These are phyloP conservation scores for Ogataea chonburiensis DNA, from an alignment of 805 yeast genomes.

Conservation along the genomic window DNA sequence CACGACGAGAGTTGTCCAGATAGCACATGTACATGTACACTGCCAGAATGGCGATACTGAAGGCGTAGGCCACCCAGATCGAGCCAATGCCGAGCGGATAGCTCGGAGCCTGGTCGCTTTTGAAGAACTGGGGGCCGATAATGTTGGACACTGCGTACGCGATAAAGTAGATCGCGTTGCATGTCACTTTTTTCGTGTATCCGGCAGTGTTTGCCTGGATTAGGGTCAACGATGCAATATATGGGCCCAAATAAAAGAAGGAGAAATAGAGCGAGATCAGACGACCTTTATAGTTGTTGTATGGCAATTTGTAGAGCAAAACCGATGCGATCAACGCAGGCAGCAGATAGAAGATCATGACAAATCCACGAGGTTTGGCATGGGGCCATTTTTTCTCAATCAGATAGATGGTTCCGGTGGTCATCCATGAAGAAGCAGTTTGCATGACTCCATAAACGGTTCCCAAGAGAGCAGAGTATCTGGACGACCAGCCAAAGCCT, in stretches of 20 bases:
- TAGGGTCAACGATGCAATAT: slow-evolving; percentile 33
- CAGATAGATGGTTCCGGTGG: slow-evolving; percentile 44
- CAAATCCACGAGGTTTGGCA: slow-evolving; percentile 30
- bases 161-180: slow-evolving; percentile 57
- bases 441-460: slow-evolving; percentile 37
- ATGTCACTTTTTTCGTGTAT: slow-evolving; percentile 65
- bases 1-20: slow-evolving; percentile 23
- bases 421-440: slow-evolving; percentile 29
- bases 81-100: slow-evolving; percentile 53
- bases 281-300: slow-evolving; percentile 24
- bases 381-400: slow-evolving; percentile 47
- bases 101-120: slow-evolving; percentile 52
- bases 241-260: slow-evolving; percentile 30
- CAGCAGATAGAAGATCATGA: slow-evolving; percentile 30
- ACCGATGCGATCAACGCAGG: slow-evolving; percentile 31
- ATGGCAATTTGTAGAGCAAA: slow-evolving; percentile 31
- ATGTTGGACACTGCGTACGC: slow-evolving; percentile 69
- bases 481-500: slow-evolving; percentile 30
- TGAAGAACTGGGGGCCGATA: slow-evolving; percentile 73
- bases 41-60: slow-evolving; percentile 31
- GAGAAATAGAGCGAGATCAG: slow-evolving; percentile 24
- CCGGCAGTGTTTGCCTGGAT: slow-evolving; percentile 62
- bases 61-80: slow-evolving; percentile 37
- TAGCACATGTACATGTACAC: slow-evolving; percentile 29
- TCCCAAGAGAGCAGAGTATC: slow-evolving; percentile 34